Conservation (phyloP, 306 rosid genomes). For the Pueraria montana region DNA sequence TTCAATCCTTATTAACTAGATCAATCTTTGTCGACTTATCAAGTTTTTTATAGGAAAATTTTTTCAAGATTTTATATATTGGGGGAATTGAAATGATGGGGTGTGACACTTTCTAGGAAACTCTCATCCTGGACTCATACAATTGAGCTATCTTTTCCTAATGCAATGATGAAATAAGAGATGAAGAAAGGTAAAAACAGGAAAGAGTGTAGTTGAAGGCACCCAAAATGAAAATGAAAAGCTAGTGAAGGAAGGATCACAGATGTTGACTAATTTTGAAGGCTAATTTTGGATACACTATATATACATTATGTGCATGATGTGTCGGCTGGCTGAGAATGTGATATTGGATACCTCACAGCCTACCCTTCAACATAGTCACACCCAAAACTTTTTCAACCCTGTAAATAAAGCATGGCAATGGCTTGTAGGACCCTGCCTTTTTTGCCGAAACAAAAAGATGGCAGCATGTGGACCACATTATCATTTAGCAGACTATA, state of each 20-base stretch:
- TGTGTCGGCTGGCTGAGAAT: slow-evolving; percentile 38
- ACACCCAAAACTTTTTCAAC: slow-evolving; percentile 27
- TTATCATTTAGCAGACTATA: slow-evolving; percentile 15
- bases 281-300: not conserved
- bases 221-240: slow-evolving; percentile 19
- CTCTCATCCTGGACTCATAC: not conserved
- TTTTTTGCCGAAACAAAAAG: slow-evolving; percentile 16
- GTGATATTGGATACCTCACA: slow-evolving; percentile 39
- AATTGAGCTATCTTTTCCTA: not conserved
- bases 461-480: slow-evolving; percentile 22
- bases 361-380: not conserved
- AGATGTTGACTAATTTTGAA: slow-evolving; percentile 32
- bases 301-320: not conserved
- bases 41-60: not conserved
- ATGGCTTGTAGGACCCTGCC: slow-evolving; percentile 15
- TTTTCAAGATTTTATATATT: not conserved
- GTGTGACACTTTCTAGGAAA: slow-evolving; percentile 22
- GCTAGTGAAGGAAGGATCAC: not conserved
- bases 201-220: slow-evolving; percentile 36
- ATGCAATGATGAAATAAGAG: slow-evolving; percentile 28
- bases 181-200: not conserved
- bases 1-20: too few species aligned
- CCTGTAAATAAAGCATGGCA: slow-evolving; percentile 17
- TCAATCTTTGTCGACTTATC: not conserved
- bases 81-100: not conserved